Conservation (phyloP, 257 asterid species). For the Lycium ferocissimum region DNA sequence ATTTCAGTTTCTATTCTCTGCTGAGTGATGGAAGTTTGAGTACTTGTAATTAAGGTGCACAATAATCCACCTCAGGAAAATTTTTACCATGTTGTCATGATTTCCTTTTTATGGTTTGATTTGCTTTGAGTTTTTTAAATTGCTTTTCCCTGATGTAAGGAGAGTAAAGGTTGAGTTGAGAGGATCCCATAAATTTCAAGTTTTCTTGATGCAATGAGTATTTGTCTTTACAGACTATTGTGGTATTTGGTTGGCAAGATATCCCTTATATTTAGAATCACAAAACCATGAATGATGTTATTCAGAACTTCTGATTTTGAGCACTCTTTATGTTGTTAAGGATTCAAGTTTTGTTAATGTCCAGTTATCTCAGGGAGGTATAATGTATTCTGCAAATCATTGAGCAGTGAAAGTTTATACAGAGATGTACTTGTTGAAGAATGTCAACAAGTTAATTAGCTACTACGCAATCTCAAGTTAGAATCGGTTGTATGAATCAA, state of each 20-base stretch:
- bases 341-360: not conserved
- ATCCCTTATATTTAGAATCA: not conserved
- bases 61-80: conserved; percentile 49
- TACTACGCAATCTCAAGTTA: too few species aligned
- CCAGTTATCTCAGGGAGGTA: not conserved
- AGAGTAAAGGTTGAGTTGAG: conserved; percentile 25
- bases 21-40: conserved; percentile 55
- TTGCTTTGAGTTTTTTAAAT: conserved; percentile 34
- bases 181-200: conserved; percentile 7
- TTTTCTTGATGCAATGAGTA: conserved; percentile 1
- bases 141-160: not conserved
- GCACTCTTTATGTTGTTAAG: not conserved
- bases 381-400: not conserved
- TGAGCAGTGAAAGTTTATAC: not conserved
- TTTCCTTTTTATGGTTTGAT: conserved; percentile 34
- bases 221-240: not conserved
- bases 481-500: too few species aligned
- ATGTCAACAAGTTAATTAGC: not conserved
- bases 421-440: not conserved
- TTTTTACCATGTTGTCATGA: conserved; percentile 29
- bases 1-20: conserved; percentile 37
- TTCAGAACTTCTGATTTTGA: not conserved
- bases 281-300: not conserved
- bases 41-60: conserved; percentile 49
- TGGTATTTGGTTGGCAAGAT: not conserved